Percentiles rank a stretch among this genome's conserved stretches.
phyloP scores from a whole-genome alignment of 2,329 filamentous ascomycete species.

The Penicillium paneum region DNA sequence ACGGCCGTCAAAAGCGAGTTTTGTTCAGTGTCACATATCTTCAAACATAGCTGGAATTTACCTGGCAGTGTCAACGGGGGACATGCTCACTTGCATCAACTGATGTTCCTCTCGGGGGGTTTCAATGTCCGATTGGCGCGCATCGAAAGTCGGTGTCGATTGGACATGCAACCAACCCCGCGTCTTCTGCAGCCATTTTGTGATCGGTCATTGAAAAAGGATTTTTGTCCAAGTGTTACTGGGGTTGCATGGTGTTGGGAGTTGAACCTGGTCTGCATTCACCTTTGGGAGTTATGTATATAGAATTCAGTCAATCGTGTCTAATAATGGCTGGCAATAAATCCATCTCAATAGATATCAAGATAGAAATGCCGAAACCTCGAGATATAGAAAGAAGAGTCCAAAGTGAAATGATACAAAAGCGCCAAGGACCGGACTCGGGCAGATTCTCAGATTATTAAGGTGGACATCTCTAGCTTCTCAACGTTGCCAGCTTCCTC shows the following conservation, averaged over 20 bases:
- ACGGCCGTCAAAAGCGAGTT: background rate
- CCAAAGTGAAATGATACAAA: background rate
- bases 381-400: background rate
- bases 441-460: slow-evolving; percentile 17
- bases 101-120: background rate
- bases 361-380: background rate
- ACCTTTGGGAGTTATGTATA: slow-evolving; percentile 3
- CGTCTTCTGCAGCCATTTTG: slow-evolving; percentile 1
- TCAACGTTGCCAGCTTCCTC: slow-evolving; percentile 15
- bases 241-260: slow-evolving; percentile 11
- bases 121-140: slow-evolving; percentile 4
- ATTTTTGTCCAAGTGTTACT: background rate
- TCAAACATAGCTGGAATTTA: background rate
- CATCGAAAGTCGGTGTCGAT: slow-evolving; percentile 5
- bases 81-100: background rate
- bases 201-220: slow-evolving; percentile 1
- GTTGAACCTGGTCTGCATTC: slow-evolving; percentile 4
- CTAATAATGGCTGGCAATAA: background rate
- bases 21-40: slow-evolving; percentile 1
- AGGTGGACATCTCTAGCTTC: slow-evolving; percentile 15
- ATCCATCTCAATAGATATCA: background rate
- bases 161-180: slow-evolving; percentile 1
- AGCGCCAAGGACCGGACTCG: slow-evolving; percentile 5
- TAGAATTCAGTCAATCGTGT: slow-evolving; percentile 5
- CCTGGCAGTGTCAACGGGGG: background rate